Conservation (phyloP, 192 early-diverging fungal species). For the Backusella psychrophila region DNA sequence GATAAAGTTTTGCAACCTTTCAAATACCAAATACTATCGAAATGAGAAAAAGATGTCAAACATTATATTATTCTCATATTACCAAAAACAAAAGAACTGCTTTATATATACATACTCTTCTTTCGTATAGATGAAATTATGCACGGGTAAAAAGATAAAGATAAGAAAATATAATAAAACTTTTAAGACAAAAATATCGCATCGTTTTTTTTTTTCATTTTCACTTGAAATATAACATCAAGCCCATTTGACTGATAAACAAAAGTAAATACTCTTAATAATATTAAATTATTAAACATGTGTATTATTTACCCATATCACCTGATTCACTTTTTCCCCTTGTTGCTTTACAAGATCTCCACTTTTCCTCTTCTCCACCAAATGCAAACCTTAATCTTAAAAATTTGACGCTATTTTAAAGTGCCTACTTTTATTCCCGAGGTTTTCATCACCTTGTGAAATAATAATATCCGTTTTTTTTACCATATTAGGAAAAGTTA, state of each 20-base stretch:
- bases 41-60: not conserved
- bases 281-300: not conserved
- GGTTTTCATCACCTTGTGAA: not conserved
- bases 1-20: not conserved
- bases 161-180: not conserved
- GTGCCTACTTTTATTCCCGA: not conserved
- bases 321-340: not conserved
- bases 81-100: not conserved
- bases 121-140: not conserved
- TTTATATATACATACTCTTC: not conserved
- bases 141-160: not conserved
- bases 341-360: not conserved
- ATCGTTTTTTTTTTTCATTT: not conserved
- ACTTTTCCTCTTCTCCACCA: not conserved
- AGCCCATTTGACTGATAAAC: not conserved
- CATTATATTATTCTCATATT: not conserved
- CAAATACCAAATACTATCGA: not conserved
- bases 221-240: not conserved
- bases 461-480: not conserved
- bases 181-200: not conserved
- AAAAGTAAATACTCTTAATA: constrained; percentile 4
- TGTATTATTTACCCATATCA: not conserved
- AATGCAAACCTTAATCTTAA: not conserved
- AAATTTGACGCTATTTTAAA: not conserved
- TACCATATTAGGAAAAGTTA: not conserved